Evolutionary conservation across 176 grass and related monocot species (phyloP), one percentile per base, ranked within the genome.

Genomic region (Eragrostis nindensis): DNA sequence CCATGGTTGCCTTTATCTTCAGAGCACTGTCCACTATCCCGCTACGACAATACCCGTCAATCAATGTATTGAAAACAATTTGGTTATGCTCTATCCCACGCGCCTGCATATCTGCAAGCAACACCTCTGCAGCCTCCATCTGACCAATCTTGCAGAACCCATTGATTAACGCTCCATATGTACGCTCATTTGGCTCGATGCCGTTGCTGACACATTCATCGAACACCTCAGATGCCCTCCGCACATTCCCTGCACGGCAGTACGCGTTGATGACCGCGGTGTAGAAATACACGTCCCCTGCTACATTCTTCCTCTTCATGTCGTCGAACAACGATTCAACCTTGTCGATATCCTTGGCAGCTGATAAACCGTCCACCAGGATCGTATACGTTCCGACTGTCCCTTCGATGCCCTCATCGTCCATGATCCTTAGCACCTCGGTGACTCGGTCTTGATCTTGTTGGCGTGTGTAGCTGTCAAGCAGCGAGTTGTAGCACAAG

Each of bases 121-220:
- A 45, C 88, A 93, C 86, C 82, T 91, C 81, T 11, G 96, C 92
- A 11, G 88, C 96, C 66, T 84, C 81, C 67, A 95, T 90, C 61
- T 91, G 86, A 65, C 90, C 90, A 48, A 91, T 84, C 83, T 98
- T 98, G 59, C 86, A 88, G 87, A 98, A 91, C n/a, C 92, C 96
- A 48, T 95, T 93, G 82, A 98, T 90, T 73, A 93, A 70, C 7
- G 82, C 88, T 30, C 90, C 96, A 40, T 90, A 95, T 0, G 92
- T 93, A 3, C 7, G 62, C 26, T 91, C 81, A 27, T 87, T 93
- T 5, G 90, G 92, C 63, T 90, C 81, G 26, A 94, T 43, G n/a
- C 86, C 90, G 16, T 27, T 87, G 86, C 36, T 82, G 43, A 85
- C 66, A 38, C 90, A 95, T 68, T 93, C 88, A 41, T 95, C 96